These are phyloP conservation scores for Grigorovia jiainica DNA, from an alignment of 805 yeast species.

Conservation along the genomic window DNA sequence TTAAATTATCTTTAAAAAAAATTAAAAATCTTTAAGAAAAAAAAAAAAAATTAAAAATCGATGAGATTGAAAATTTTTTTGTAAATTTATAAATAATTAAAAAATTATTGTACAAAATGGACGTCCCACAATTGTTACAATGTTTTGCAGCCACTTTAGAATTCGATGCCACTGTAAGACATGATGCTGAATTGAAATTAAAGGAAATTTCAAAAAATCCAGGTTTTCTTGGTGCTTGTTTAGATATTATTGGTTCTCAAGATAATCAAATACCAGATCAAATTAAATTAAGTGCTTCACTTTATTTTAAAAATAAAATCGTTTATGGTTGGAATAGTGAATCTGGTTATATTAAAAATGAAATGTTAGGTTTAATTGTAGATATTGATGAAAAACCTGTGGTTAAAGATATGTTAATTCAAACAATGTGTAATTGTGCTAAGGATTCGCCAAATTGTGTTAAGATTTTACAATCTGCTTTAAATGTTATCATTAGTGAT, in stretches of 20 bases:
- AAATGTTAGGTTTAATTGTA: conserved; percentile 29
- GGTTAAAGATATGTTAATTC: conserved; percentile 58
- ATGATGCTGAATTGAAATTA: conserved; percentile 61
- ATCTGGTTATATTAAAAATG: conserved; percentile 16
- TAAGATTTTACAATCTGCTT: conserved; percentile 41
- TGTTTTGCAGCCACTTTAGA: conserved; percentile 75
- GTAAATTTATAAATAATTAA: too few species aligned
- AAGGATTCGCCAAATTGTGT: conserved; percentile 30
- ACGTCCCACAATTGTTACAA: conserved; percentile 53
- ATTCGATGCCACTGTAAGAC: conserved; percentile 51
- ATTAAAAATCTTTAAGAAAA: too few species aligned
- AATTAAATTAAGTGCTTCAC: conserved; percentile 64
- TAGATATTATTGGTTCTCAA: conserved; percentile 53
- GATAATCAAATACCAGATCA: conserved; percentile 37
- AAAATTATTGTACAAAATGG: too few species aligned
- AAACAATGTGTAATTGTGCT: conserved; percentile 45
- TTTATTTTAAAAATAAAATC: conserved; percentile 72
- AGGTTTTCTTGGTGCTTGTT: conserved; percentile 76
- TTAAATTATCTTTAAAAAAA: too few species aligned
- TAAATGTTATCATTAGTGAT: conserved; percentile 40
- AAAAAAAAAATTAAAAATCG: not conserved
- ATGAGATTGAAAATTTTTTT: too few species aligned
- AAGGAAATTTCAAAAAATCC: conserved; percentile 46
- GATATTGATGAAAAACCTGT: conserved; percentile 66
- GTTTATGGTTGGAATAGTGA: conserved; percentile 49